Evolutionary conservation across 305 asterid genomes (phyloP).

Genomic region (Solanum chacoense): DNA sequence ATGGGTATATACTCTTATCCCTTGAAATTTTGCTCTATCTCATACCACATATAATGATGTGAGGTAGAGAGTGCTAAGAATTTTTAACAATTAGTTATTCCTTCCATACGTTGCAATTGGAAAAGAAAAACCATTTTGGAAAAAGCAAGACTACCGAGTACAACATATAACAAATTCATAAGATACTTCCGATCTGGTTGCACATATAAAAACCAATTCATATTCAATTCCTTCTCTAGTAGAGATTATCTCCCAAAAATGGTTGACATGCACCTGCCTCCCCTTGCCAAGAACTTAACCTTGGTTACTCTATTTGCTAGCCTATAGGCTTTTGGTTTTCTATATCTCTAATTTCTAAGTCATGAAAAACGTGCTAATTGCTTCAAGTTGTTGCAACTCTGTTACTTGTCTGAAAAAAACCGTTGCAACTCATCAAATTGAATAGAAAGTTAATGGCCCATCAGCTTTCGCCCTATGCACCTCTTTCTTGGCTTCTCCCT

Average conservation of each 20-base stretch:
- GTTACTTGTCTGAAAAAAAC: not conserved
- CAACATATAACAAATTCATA: not conserved
- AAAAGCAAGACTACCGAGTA: not conserved
- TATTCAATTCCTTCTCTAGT: not conserved
- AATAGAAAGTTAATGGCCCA: not conserved
- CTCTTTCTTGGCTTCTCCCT: not conserved
- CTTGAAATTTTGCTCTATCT: not conserved
- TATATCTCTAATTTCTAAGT: not conserved
- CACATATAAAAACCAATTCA: not conserved
- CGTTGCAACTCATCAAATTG: not conserved
- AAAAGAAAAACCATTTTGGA: not conserved
- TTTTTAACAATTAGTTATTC: not conserved
- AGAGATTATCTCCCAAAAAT: not conserved
- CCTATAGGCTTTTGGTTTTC: not conserved
- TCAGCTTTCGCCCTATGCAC: not conserved
- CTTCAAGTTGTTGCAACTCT: not conserved
- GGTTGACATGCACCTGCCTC: not conserved
- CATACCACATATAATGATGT: not conserved
- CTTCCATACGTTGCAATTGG: not conserved
- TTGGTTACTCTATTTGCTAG: not conserved
- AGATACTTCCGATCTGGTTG: not conserved
- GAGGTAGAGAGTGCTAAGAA: not conserved
- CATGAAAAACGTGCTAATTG: not conserved
- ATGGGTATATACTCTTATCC: not conserved
- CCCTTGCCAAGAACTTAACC: not conserved